phyloP scores from a whole-genome alignment of 2,329 filamentous ascomycete species.

The Alternaria incomplexa region DNA sequence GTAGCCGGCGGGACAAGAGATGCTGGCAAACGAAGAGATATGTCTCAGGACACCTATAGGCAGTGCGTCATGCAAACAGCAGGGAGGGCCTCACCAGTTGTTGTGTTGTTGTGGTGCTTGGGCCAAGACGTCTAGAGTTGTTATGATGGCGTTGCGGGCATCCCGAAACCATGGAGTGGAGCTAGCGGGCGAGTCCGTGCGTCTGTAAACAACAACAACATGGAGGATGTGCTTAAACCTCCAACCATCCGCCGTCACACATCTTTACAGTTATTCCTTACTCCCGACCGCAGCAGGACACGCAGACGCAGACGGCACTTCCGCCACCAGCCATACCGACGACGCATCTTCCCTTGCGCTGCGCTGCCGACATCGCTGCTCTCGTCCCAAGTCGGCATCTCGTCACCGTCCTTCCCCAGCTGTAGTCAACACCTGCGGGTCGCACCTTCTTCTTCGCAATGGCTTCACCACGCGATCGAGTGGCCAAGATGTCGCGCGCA shows the following conservation, averaged over 20 bases:
- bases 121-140: conserved; percentile 30
- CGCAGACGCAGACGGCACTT: conserved; percentile 26
- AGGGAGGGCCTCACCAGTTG: conserved; percentile 14
- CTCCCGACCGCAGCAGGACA: conserved; percentile 21
- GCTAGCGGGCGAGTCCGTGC: conserved; percentile 21
- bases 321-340: conserved; percentile 26
- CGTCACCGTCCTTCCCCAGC: conserved; percentile 21
- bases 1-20: background rate
- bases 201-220: conserved; percentile 35
- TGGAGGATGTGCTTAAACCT: conserved; percentile 30
- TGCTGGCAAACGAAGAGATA: conserved; percentile 1
- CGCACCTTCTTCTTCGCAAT: conserved; percentile 25
- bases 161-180: conserved; percentile 30
- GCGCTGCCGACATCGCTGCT: conserved; percentile 21
- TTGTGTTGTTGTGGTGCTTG: conserved; percentile 24
- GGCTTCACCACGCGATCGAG: conserved; percentile 37
- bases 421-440: conserved; percentile 9
- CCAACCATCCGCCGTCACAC: conserved; percentile 37
- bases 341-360: conserved; percentile 14
- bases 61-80: conserved; percentile 3
- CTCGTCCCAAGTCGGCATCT: conserved; percentile 22
- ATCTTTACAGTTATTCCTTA: conserved; percentile 49
- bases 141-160: conserved; percentile 29
- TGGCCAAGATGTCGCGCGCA: conserved; percentile 39
- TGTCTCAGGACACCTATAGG: conserved; percentile 7